Evolutionary conservation across 2,329 filamentous ascomycete genomes (phyloP), one percentile per base, ranked within the genome.

Genomic region (Ceratocystis alfenasii): DNA sequence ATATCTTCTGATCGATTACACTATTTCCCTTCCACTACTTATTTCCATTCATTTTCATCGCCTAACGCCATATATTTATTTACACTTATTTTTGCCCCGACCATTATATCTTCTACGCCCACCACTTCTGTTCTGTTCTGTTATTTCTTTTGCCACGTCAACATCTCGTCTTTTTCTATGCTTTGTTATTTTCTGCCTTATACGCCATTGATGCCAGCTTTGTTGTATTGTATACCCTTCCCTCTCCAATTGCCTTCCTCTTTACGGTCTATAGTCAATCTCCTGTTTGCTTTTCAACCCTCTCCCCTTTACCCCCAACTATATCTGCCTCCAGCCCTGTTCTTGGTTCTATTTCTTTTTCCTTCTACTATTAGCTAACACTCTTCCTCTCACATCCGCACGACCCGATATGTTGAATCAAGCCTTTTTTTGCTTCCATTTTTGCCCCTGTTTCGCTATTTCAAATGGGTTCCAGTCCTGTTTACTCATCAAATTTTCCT

Each of bases 401-500:
- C 1, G 8, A 15, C 25, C 60, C 5, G 15, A 33, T 46, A 63
- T 33, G 17, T 17, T 46, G 46, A 63, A 33, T 15, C 36, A 41
- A 4, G 55, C 17, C 12, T 59, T 46, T 63, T 63, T 8, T 62
- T 45, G 44, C 60, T 25, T 25, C 25, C 17, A 48, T 22, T 62
- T 62, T 20, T 44, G 5, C 17, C 0, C 36, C 7, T 65, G 30
- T 65, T 33, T 45, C 25, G n/a, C 46, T 28, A 64, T 22, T 64
- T 25, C 15, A 46, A 20, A 36, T 33, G 22, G 41, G 48, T 55
- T 41, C 66, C 66, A 68, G 66, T 69, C 50, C 65, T 68, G 65
- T 68, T 70, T 74, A 72, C 71, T 62, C 63, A 69, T 70, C 63
- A 70, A 68, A 17, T 45, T 50, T 7, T 28, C 15, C 55, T 48